Percentiles rank a stretch among this genome's conserved stretches.
Evolutionary conservation across 1,284 basidiomycete species (phyloP).

Genomic region (Tetrapyrgos nigripes): DNA sequence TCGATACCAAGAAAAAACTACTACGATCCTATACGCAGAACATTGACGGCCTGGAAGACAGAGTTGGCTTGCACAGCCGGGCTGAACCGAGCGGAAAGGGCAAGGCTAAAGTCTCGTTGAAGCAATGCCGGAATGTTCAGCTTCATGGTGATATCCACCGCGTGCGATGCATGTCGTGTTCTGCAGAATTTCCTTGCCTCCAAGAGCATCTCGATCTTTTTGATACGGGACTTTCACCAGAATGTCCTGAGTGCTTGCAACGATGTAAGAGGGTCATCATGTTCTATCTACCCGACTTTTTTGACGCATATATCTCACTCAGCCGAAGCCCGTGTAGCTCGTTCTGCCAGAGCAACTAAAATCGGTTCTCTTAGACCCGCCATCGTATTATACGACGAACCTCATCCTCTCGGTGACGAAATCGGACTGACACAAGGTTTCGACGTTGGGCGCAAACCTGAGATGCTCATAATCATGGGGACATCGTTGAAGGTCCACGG

Average conservation of each 20-base stretch:
- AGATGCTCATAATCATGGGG: conserved; percentile 94
- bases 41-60: conserved; percentile 91
- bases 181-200: conserved; percentile 73
- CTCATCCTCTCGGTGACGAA: conserved; percentile 86
- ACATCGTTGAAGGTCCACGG: conserved; percentile 96
- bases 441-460: conserved; percentile 82
- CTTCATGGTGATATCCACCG: conserved; percentile 92
- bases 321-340: conserved; percentile 82
- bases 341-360: conserved; percentile 79
- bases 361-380: conserved; percentile 85
- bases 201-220: conserved; percentile 69
- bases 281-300: conserved; percentile 13
- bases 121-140: conserved; percentile 84
- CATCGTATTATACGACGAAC: conserved; percentile 91
- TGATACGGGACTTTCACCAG: conserved; percentile 72
- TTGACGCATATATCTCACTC: conserved; percentile 18
- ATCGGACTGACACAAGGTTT: conserved; percentile 79
- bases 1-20: conserved; percentile 86
- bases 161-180: conserved; percentile 86
- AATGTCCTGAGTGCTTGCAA: conserved; percentile 81
- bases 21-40: conserved; percentile 95
- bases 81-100: conserved; percentile 64
- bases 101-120: conserved; percentile 67
- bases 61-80: conserved; percentile 75
- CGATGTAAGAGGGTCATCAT: conserved; percentile 68